Base-by-base conservation (phyloP, 306 rosid species). In the Acacia melanoxylon region DNA sequence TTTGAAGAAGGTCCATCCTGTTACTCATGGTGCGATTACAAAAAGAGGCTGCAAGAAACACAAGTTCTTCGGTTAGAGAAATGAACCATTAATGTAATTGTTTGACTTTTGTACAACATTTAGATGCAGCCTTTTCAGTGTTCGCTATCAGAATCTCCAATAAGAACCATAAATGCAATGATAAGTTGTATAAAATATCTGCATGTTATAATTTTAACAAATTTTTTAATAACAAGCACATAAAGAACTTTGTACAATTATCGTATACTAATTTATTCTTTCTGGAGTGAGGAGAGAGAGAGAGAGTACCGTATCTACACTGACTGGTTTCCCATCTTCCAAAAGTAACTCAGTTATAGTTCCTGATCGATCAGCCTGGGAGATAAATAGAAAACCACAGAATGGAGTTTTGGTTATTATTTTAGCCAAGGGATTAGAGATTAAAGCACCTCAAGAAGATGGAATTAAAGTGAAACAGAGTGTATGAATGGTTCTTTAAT, bases 331-430 rank as follows among this genome's bases (percentile, higher is more conserved):
- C 19, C 83, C 83, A 40, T 95, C 99, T 59, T 93, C 99, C 2
- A 20, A 80, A 37, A 91, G 6, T 56, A 91, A 54, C 88, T 95
- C 95, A 52, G 83, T 11, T 76, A 95, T 2, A 25, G 98, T 95
- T 84, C 99, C 99, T 62, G 98, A 86, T 67, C 86, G 92, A 86
- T 93, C 98, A 83, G 99, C 98, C 98, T 95, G 86, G 29, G 51
- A 79, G 80, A 74, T 70, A 69, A 72, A 79, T 71, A 10, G 75
- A 27, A 29, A 67, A 54, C 40, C 70, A 70, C 46, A 72, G 48
- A 49, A 76, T 74, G 45, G 59, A 71, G 35, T 27, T 78, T 46
- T 56, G 46, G 13, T 77, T 16, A 40, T 44, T 14, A 17, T 24
- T 27, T 49, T 41, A 44, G 58, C 40, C 65, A 78, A 61, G 27